Evolutionary conservation across 192 early-diverging fungal species (phyloP), one percentile per base, ranked within the genome.

Genomic region (Cladochytrium replicatum): DNA sequence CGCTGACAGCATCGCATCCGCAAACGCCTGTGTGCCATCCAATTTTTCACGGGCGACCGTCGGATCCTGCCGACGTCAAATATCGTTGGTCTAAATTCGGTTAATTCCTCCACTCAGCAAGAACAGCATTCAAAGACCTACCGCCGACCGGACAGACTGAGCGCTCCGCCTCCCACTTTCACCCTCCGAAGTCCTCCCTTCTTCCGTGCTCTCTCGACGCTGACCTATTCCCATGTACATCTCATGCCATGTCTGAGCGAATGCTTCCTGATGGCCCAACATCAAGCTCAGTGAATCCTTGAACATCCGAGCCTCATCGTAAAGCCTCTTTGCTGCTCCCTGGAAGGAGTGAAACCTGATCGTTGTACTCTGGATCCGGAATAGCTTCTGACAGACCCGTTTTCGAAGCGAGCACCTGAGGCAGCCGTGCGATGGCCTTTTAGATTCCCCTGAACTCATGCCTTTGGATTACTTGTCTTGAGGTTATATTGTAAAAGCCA

Each of bases 361-460:
- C 71, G 24, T 65, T 64, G 59, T 72, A 91, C 27, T 88, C 86
- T 41, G 77, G 55, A 61, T 88, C 86, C 9, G 63, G 52, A 0
- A 75, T 78, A 22, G 61, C 73, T 17, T 32, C 6, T 32, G 19
- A 21, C 52, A 32, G n/a, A 32, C 85, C 80, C 45, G 75, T 75
- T 48, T 79, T 80, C 44, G 72, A 68, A 27, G 76, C 71, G 31
- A 91, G 58, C 63, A 80, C 77, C 43, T 85, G 82, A 25, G 88
- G 88, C 54, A 90, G 76, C 32, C 88, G 78, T 42, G 74, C 71
- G 32, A 90, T 71, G 45, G 86, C 86, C 67, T 90, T 90, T 30
- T 66, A 63, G 44, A 90, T 78, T 2, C 88, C 88, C 56, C 84
- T 74, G n/a, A n/a, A n/a, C n/a, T n/a, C n/a, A n/a, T n/a, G n/a